Evolutionary conservation across 2,329 filamentous ascomycete species (phyloP), one percentile per base, ranked within the genome.

Genomic region (Cercospora sp.): DNA sequence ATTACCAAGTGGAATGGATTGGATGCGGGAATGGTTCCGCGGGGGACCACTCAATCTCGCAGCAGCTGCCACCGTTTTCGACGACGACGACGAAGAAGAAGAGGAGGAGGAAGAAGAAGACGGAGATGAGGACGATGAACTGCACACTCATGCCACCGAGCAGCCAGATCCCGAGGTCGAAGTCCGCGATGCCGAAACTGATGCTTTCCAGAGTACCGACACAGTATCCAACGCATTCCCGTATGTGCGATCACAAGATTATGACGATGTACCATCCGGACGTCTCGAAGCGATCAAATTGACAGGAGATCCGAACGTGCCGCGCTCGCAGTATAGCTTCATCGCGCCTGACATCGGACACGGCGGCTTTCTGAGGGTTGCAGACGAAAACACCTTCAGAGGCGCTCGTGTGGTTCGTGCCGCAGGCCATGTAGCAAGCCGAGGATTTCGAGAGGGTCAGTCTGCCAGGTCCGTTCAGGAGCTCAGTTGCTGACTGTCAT

Each of bases 241-340:
- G 30, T 36, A 59, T n/a, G 36, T 31, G 13, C 42, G 55, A 31
- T 63, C 51, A 9, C 57, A 66, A 60, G 59, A 66, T 20, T 42
- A 36, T 45, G 51, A 64, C 13, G 57, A 70, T 20, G 65, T 87
- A 1, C 88, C 91, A 72, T 84, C 83, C 12, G 92, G 93, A 4
- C 84, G 88, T 1, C 79, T 98, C 3, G 89, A 94, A 78, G 94
- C 91, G 0, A 89, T 97, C 75, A 98, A 98, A 78, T 82, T 99
- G 36, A 98, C 94, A 0, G 94, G 94, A 0, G 94, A 99, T 75
- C 88, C 90, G 0, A 96, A 97, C 72, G 89, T 98, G 13, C 94
- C 94, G 0, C 86, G 94, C 8, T 94, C 94, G 8, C 91, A 97
- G 78, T 88, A 89, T 73, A 92, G 91, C 0, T 97, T 97, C 77